Evolutionary conservation across 495 filamentous ascomycete species (phyloP), one percentile per base, ranked within the genome.

Genomic region (Aspergillus cavernicola): DNA sequence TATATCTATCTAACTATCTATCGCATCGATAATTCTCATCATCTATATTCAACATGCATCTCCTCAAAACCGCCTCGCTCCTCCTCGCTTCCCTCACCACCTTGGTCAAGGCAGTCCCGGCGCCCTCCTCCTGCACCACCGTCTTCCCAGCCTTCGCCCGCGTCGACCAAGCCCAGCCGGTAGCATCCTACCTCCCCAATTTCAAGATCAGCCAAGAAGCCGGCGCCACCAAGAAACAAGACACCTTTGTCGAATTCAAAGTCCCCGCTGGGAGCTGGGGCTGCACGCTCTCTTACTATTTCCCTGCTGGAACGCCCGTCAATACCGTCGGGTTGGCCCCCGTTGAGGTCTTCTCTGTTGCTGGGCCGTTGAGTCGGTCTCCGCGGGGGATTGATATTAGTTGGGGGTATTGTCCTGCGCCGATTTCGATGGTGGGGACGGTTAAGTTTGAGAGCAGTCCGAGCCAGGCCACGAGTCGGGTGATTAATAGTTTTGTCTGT

Each of bases 401-500:
- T 0, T 53, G 51, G 51, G 51, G 6, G 0, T 53, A 53, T 16
- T 53, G 41, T 2, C 51, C 51, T 0, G 51, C 51, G 22, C 51
- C 51, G 15, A 53, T 53, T 22, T 28, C 32, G 12, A 16, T 46
- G 51, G 51, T 53, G 2, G 51, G 51, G 9, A 38, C 13, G 5
- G 40, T 46, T n/a, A 38, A 24, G 24, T 53, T 53, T 19, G 33
- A 46, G 32, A 40, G 38, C 10, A 24, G 38, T 12, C 20, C 51
- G 20, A n/a, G 10, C 12, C 24, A 52, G 26, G 22, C 32, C 22
- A 53, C 41, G 22, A 46, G 11, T 2, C 12, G 42, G 22, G 51
- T 53, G 7, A 39, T 53, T 11, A 53, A 53, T 39, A 53, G 51
- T 23, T 53, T 53, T 45, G 51, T 19, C 10, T 53, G 51, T 32